A percentile compares a stretch with the other conserved stretches of the same genome.
These are phyloP conservation scores for Thielaviopsis cerberus DNA, from an alignment of 2,329 filamentous ascomycete genomes.

Conservation along the genomic window DNA sequence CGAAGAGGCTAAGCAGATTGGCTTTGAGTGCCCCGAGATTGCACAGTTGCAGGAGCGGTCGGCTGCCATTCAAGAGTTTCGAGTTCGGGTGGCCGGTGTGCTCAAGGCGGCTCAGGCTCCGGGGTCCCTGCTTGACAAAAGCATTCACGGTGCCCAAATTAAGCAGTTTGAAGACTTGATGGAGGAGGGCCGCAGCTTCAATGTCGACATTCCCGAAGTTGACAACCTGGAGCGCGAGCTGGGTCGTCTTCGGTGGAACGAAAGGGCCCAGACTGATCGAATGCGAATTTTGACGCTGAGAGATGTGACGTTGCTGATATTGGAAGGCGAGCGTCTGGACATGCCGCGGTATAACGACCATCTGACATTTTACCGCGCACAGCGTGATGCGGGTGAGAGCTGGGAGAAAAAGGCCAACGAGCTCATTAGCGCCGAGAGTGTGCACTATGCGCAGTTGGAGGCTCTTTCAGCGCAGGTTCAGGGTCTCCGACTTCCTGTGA, in stretches of 20 bases:
- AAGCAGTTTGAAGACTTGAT: conserved; percentile 74
- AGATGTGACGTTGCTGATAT: conserved; percentile 63
- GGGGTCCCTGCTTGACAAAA: conserved; percentile 1
- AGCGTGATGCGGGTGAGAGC: conserved; percentile 55
- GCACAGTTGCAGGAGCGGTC: conserved; percentile 67
- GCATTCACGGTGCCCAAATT: conserved; percentile 42
- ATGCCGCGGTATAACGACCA: conserved; percentile 68
- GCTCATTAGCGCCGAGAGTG: conserved; percentile 72
- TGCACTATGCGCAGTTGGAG: conserved; percentile 89
- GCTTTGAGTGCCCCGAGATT: conserved; percentile 88
- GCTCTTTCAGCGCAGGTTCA: conserved; percentile 70
- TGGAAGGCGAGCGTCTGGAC: conserved; percentile 56
- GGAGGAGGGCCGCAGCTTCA: conserved; percentile 76
- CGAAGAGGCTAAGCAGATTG: conserved; percentile 63
- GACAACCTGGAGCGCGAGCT: conserved; percentile 64
- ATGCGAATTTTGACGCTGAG: conserved; percentile 51
- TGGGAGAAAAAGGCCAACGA: conserved; percentile 93
- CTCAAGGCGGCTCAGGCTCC: conserved; percentile 30
- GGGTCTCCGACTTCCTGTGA: conserved; percentile 54
- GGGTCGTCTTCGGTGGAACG: conserved; percentile 76
- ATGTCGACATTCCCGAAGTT: conserved; percentile 78
- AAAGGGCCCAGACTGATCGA: conserved; percentile 49
- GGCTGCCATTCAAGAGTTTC: conserved; percentile 69
- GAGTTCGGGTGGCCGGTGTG: conserved; percentile 51
- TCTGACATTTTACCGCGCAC: conserved; percentile 55